phyloP scores from a whole-genome alignment of 2,329 filamentous ascomycete species.

The Cladosporium halotolerans region DNA sequence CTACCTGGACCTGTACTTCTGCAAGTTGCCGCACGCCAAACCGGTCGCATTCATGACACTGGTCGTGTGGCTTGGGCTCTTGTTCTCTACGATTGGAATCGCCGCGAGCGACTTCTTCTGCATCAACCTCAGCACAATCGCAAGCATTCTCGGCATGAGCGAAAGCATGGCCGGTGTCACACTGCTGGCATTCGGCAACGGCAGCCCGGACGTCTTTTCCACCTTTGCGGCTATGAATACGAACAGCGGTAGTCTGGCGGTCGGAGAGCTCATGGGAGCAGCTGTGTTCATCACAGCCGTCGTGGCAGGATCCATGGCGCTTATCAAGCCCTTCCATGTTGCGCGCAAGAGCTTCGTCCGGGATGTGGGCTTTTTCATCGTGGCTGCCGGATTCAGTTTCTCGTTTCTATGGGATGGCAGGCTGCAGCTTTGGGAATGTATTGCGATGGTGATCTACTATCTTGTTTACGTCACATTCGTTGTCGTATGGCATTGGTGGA shows the following conservation, averaged over 20 bases:
- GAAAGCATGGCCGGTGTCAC: slow-evolving; percentile 96
- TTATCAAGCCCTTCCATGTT: slow-evolving; percentile 92
- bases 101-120: slow-evolving; percentile 98
- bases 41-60: slow-evolving; percentile 74
- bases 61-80: slow-evolving; percentile 73
- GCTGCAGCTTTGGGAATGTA: slow-evolving; percentile 82
- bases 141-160: slow-evolving; percentile 81
- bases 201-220: slow-evolving; percentile 95
- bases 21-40: slow-evolving; percentile 60
- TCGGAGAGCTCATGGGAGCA: slow-evolving; percentile 90
- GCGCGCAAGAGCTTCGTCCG: slow-evolving; percentile 83
- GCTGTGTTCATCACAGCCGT: slow-evolving; percentile 95
- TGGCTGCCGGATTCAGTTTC: slow-evolving; percentile 81
- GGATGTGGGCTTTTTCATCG: slow-evolving; percentile 87
- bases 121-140: slow-evolving; percentile 90
- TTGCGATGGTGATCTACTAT: slow-evolving; percentile 86
- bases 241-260: slow-evolving; percentile 91
- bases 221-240: slow-evolving; percentile 98
- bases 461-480: slow-evolving; percentile 82
- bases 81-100: slow-evolving; percentile 96
- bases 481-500: slow-evolving; percentile 86
- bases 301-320: slow-evolving; percentile 92
- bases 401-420: slow-evolving; percentile 78
- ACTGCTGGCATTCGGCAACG: slow-evolving; percentile 94
- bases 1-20: slow-evolving; percentile 90